Conservation (phyloP, 345 rosid genomes). For the Boechera retrofracta region DNA sequence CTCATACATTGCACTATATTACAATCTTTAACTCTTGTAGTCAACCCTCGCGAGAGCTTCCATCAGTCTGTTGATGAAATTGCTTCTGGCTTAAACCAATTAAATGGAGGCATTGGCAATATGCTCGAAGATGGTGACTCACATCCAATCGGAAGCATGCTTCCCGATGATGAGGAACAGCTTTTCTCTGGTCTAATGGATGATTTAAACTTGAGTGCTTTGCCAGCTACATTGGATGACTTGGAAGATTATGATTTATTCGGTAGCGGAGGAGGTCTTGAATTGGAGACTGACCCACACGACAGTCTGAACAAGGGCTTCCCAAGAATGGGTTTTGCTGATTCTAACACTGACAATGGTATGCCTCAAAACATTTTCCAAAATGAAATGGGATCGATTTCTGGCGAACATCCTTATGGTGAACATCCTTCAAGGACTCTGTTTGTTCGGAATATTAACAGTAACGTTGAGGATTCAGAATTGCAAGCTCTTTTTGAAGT, state of each 20-base stretch:
- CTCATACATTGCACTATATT: neutral
- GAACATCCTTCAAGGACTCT: conserved; percentile 86
- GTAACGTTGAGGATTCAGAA: conserved; percentile 75
- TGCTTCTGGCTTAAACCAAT: conserved; percentile 43
- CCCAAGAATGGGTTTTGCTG: conserved; percentile 55
- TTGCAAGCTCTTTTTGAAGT: conserved; percentile 70
- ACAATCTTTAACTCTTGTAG: conserved; percentile 48
- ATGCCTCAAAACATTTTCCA: conserved; percentile 49
- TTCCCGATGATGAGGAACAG: conserved; percentile 74
- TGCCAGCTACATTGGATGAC: conserved; percentile 65
- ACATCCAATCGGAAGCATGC: conserved; percentile 51
- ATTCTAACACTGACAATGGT: conserved; percentile 54
- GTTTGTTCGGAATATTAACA: conserved; percentile 78
- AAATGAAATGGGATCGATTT: conserved; percentile 66
- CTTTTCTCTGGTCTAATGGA: conserved; percentile 74
- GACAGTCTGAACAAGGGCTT: conserved; percentile 54
- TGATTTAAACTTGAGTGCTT: conserved; percentile 64
- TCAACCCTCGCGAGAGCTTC: conserved; percentile 43
- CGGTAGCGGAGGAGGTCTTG: conserved; percentile 81
- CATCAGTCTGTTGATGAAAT: conserved; percentile 50
- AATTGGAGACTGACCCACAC: conserved; percentile 57
- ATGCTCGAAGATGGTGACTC: conserved; percentile 47
- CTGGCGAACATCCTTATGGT: conserved; percentile 80
- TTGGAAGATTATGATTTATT: conserved; percentile 75
- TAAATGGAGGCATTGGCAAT: conserved; percentile 42